These are phyloP conservation scores for Perilla frutescens DNA, from an alignment of 257 asterid genomes.

Conservation along the genomic window DNA sequence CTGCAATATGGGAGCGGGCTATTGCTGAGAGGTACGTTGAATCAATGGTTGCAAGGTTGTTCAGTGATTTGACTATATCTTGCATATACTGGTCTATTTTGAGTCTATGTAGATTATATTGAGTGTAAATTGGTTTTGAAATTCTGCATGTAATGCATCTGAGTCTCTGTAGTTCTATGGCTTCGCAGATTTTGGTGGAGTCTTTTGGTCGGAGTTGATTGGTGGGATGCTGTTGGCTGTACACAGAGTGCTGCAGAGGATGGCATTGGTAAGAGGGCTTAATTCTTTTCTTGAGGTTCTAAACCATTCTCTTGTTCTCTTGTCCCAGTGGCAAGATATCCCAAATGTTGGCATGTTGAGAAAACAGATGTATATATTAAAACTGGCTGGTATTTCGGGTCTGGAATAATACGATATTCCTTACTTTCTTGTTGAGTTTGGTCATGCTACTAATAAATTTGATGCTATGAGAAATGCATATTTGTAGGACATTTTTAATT, in stretches of 20 bases:
- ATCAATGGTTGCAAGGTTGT: constrained; percentile 29
- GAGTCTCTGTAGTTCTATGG: constrained; percentile 20
- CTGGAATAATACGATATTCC: not conserved
- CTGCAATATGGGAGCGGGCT: constrained; percentile 97
- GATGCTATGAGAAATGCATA: constrained; percentile 4
- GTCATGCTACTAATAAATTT: constrained; percentile 1
- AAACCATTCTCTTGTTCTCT: constrained; percentile 6
- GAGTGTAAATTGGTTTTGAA: not conserved
- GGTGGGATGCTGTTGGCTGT: constrained; percentile 99
- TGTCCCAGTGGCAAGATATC: constrained; percentile 1
- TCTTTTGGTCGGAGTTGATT: constrained; percentile 97
- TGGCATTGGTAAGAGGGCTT: constrained; percentile 78
- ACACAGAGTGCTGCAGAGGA: constrained; percentile 99
- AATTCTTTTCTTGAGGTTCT: constrained; percentile 12
- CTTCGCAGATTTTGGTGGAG: constrained; percentile 97
- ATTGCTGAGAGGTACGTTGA: constrained; percentile 91
- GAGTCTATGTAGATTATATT: constrained; percentile 12
- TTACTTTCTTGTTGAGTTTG: not conserved
- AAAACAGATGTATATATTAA: not conserved
- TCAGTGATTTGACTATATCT: constrained; percentile 26
- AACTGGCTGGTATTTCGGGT: not conserved
- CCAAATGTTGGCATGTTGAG: constrained; percentile 23
- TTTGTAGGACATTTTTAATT: constrained; percentile 13
- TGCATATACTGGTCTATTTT: constrained; percentile 11
- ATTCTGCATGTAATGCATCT: constrained; percentile 28